phyloP scores from a whole-genome alignment of 1,139 yeast genomes.

The Suhomyces maxii region DNA sequence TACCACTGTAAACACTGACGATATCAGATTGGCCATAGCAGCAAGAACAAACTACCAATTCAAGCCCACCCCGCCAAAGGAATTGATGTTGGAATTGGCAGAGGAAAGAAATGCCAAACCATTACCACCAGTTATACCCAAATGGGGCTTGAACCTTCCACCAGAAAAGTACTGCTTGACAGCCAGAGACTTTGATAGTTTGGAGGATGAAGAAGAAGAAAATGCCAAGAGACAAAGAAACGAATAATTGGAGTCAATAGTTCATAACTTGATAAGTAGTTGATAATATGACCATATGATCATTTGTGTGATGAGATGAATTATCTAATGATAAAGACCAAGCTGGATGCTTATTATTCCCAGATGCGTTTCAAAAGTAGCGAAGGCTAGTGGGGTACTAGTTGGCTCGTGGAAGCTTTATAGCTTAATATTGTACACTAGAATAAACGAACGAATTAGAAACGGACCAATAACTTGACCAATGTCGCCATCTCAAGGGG shows the following conservation, averaged over 20 bases:
- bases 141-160: conserved; percentile 91
- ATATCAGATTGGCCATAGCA: conserved; percentile 86
- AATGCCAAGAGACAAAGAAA: conserved; percentile 7
- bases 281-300: neutral
- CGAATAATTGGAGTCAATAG: neutral
- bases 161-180: conserved; percentile 97
- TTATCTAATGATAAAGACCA: no score
- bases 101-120: conserved; percentile 88
- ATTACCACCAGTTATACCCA: conserved; percentile 87
- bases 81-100: conserved; percentile 83
- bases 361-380: no score
- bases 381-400: no score
- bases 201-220: conserved; percentile 34
- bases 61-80: conserved; percentile 95
- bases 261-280: neutral
- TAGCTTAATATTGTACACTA: no score
- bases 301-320: no score
- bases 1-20: conserved; percentile 75
- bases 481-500: no score
- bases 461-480: no score
- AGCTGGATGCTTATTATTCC: no score
- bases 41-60: conserved; percentile 93
- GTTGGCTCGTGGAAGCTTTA: no score
- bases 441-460: no score
- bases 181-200: conserved; percentile 67